Evolutionary conservation across 179 eudicot species (phyloP).

Genomic region (Sideroxylon spinosum): DNA sequence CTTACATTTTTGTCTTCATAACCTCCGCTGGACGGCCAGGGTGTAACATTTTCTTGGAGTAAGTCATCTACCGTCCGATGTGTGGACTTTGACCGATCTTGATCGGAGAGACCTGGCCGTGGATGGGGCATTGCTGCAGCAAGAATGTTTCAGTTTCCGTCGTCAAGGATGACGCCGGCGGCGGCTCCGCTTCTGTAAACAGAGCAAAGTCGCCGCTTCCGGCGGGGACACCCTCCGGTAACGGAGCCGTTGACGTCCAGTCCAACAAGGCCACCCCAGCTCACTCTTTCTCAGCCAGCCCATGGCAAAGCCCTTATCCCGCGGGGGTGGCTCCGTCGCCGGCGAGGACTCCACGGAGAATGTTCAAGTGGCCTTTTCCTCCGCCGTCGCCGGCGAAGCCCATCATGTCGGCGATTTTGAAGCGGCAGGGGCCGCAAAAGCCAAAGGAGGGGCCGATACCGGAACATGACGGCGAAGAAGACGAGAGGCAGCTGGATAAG

Average conservation of each 20-base stretch:
- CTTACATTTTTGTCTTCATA: neutral
- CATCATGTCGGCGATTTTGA: slow-evolving; percentile 74
- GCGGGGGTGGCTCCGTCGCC: slow-evolving; percentile 83
- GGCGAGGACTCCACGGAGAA: slow-evolving; percentile 62
- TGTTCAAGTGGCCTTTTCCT: slow-evolving; percentile 82
- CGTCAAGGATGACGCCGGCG: slow-evolving; percentile 39
- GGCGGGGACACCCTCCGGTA: slow-evolving; percentile 18
- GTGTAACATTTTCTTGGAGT: neutral
- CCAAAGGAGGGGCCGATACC: slow-evolving; percentile 37
- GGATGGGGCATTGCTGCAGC: slow-evolving; percentile 54
- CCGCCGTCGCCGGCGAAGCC: slow-evolving; percentile 98
- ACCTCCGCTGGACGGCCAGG: slow-evolving; percentile 5
- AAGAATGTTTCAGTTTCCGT: slow-evolving; percentile 33
- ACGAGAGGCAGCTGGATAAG: slow-evolving; percentile 56
- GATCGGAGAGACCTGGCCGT: neutral
- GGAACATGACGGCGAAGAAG: slow-evolving; percentile 36
- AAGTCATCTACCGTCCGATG: slow-evolving; percentile 7
- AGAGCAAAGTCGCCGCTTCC: slow-evolving; percentile 16
- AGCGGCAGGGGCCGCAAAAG: slow-evolving; percentile 40
- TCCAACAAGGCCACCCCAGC: slow-evolving; percentile 35
- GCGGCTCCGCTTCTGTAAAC: slow-evolving; percentile 21
- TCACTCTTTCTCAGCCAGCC: slow-evolving; percentile 40
- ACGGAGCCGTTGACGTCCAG: slow-evolving; percentile 13
- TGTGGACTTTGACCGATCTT: slow-evolving; percentile 13
- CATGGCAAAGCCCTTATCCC: slow-evolving; percentile 63